A percentile compares a stretch with the other conserved stretches of the same genome.
These are phyloP conservation scores for Plantago ovata DNA, from an alignment of 257 asterid genomes.

Conservation along the genomic window DNA sequence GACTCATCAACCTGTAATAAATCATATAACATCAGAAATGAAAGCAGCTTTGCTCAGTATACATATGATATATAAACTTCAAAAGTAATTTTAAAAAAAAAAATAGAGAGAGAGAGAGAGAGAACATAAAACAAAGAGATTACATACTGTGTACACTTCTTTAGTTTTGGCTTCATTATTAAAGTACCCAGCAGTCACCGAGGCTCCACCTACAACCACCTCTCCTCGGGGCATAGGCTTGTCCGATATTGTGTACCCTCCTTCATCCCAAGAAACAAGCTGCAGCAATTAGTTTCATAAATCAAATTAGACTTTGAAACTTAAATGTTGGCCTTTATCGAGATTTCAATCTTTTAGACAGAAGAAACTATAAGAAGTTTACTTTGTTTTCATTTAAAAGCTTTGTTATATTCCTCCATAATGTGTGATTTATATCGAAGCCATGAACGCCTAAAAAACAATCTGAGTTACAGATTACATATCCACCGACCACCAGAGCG, in stretches of 20 bases:
- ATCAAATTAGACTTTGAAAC: slow-evolving; percentile 6
- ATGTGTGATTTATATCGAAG: background rate
- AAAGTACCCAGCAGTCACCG: slow-evolving; percentile 87
- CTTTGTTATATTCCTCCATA: background rate
- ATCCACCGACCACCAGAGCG: slow-evolving; percentile 2
- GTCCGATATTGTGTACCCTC: slow-evolving; percentile 68
- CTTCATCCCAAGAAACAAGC: slow-evolving; percentile 96
- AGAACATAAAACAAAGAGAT: too few relatives aligned
- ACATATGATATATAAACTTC: too few relatives aligned
- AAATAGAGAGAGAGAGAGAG: too few relatives aligned
- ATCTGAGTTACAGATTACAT: background rate
- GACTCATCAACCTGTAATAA: slow-evolving; percentile 67
- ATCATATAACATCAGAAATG: slow-evolving; percentile 9
- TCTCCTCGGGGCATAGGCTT: slow-evolving; percentile 97
- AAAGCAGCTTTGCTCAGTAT: slow-evolving; percentile 6
- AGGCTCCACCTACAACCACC: slow-evolving; percentile 77
- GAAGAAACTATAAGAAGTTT: slow-evolving; percentile 1
- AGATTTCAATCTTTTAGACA: slow-evolving; percentile 3
- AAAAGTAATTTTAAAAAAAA: too few relatives aligned
- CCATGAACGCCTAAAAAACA: slow-evolving; percentile 2
- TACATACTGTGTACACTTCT: slow-evolving; percentile 63
- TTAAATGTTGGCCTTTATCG: background rate
- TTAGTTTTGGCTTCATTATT: slow-evolving; percentile 71
- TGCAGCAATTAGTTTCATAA: slow-evolving; percentile 34
- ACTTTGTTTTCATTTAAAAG: background rate